Evolutionary conservation across 352 stramenopile genomes (phyloP), one percentile per base, ranked within the genome.

Genomic region (Pythium insidiosum): DNA sequence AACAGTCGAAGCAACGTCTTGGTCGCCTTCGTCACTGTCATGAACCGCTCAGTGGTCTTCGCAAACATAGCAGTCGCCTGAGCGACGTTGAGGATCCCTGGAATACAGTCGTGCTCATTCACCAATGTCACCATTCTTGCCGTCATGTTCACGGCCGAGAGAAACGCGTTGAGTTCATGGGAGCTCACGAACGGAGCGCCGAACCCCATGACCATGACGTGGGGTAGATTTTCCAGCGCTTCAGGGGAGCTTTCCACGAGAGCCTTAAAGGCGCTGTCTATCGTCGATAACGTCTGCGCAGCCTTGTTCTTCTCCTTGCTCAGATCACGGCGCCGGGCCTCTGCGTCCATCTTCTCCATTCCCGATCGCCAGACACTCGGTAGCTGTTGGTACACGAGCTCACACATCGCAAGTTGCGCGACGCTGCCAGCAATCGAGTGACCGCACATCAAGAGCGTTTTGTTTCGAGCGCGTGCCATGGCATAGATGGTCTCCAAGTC

Each of bases 81-180:
- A 0, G 79, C 78, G 9, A 91, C 63, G 43, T 94, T 89, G 21
- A 91, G 53, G 47, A 94, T 84, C 20, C 75, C 77, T 3, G 81
- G 81, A 39, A 94, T 89, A 55, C 79, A 94, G 50, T 94, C 81
- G 43, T 81, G 74, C 49, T 94, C 79, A 48, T 94, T 91, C 16
- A 94, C 81, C 38, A 94, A 72, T 24, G 77, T 89, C 30, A 90
- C 49, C 38, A 86, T 49, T 12, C 73, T 67, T 35, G 71, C 68
- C 1, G 46, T 58, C 16, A 91, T 51, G 1, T 57, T 61, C n/a
- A 89, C 40, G 9, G 61, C 39, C 23, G 68, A 50, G 23, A 94
- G 39, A 47, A 84, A 87, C 19, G 47, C 40, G 7, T 44, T 23
- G 9, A 86, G 48, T 3, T 59, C 57, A 9, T 65, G 49, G 1